Conservation (phyloP, 139 green algal genomes). For the Chlorella sorokiniana region DNA sequence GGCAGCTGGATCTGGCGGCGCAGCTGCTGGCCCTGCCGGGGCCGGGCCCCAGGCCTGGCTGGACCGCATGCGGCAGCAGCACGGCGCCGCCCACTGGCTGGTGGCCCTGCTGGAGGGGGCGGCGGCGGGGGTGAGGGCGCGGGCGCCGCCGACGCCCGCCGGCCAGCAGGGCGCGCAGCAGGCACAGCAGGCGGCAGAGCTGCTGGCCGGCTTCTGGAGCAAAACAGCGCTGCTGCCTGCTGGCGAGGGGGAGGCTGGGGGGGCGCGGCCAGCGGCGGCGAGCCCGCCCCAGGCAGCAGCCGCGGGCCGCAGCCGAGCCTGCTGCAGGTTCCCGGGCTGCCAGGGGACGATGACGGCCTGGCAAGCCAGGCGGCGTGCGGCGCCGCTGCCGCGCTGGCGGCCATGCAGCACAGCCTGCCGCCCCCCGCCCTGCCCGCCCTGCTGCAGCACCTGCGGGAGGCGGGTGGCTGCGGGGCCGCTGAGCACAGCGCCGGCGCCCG, state of each 20-base stretch:
- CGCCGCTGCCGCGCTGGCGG: neutral
- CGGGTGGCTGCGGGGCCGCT: too few relatives aligned
- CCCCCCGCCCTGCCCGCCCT: neutral
- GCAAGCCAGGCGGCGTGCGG: neutral
- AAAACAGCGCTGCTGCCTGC: neutral
- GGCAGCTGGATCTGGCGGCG: slow-evolving; percentile 10
- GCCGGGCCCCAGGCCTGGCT: neutral
- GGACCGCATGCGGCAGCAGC: slow-evolving; percentile 10
- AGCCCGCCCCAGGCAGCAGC: neutral
- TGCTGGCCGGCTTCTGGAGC: neutral
- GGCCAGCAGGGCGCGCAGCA: neutral
- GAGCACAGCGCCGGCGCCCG: neutral
- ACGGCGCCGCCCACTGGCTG: slow-evolving; percentile 23
- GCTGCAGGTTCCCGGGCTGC: neutral
- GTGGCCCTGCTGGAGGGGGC: slow-evolving; percentile 4
- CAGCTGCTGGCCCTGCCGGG: slow-evolving; percentile 3
- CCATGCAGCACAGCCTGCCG: slow-evolving; percentile 17
- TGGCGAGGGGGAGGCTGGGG: neutral
- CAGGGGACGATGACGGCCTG: neutral
- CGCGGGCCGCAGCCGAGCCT: neutral
- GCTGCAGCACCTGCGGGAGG: slow-evolving; percentile 7
- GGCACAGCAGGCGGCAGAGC: neutral
- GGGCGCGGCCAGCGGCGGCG: neutral
- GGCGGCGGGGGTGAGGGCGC: too few relatives aligned
- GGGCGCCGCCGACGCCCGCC: neutral